Base-by-base conservation (phyloP, 345 rosid genomes). In the Reutealis trisperma region DNA sequence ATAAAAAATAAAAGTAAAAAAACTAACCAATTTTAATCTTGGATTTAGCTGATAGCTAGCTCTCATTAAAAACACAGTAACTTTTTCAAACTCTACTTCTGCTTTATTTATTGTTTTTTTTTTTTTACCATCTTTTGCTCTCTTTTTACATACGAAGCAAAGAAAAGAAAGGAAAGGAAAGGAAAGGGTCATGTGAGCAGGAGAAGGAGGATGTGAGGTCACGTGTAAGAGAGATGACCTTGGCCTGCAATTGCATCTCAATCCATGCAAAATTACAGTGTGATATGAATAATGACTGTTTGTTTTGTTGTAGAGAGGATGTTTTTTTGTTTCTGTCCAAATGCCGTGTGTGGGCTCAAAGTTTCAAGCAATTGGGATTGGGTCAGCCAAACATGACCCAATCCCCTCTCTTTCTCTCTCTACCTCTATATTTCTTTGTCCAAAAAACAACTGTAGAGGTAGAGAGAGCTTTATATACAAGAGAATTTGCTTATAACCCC, bases 261-360 rank as follows among this genome's bases (percentile, higher is more conserved):
- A 75, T 80, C 63, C 85, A 80, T 81, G 87, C 87, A 85, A 79
- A 8, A 72, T 83, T 84, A 83, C 84, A 73, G 85, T 80, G 87
- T 71, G 83, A 76, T 80, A 61, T 79, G 89, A 88, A 84, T 83
- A 68, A 81, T 88, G 87, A 81, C 75, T 55, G 80, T 82, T 86
- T 86, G 89, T 83, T 82, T 85, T 66, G 41, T 79, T 71, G 75
- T 71, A 88, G 68, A 71, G 79, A 52, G 71, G 85, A 86, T 87
- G 87, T 86, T 86, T 79, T 87, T 84, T 84, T 72, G 87, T 86
- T 87, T 75, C 82, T 82, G 85, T 89, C 84, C 82, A 79, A 84
- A 79, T 63, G 78, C 84, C 21, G 64, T 49, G 80, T 82, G 87
- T 81, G 88, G 88, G 87, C 89, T 83, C 85, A 32, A 74, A 79